Percentiles rank a stretch among this genome's conserved stretches.
Conservation (phyloP, 257 asterid species). For the Forsythia viridissima region DNA sequence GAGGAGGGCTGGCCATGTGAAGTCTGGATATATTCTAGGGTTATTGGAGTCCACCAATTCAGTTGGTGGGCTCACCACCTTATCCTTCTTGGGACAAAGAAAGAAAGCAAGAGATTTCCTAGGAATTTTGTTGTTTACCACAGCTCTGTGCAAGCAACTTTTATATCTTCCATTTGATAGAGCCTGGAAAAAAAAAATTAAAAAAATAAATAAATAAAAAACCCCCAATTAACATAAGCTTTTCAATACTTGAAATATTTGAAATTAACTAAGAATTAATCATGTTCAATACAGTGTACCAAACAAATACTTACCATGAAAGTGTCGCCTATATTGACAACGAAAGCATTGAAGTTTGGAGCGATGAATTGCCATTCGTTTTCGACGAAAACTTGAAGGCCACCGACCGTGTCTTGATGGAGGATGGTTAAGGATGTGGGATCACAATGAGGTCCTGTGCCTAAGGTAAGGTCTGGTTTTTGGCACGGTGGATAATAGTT, state of each 20-base stretch:
- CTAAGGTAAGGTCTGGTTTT: slow-evolving; percentile 71
- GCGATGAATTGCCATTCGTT: slow-evolving; percentile 65
- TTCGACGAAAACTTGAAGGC: slow-evolving; percentile 83
- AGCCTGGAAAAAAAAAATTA: slow-evolving; percentile 45
- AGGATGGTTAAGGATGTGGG: slow-evolving; percentile 93
- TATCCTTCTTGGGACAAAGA: slow-evolving; percentile 78
- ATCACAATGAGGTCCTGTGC: slow-evolving; percentile 97
- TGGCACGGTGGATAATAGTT: slow-evolving; percentile 90
- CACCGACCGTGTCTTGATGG: slow-evolving; percentile 86
- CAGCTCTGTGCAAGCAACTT: slow-evolving; percentile 93
- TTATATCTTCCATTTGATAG: slow-evolving; percentile 86
- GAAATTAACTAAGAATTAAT: not conserved
- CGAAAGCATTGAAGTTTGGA: slow-evolving; percentile 66
- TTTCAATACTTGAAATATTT: not conserved
- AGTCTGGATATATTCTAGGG: slow-evolving; percentile 82
- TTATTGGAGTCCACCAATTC: slow-evolving; percentile 71
- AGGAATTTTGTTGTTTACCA: slow-evolving; percentile 72
- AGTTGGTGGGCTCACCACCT: slow-evolving; percentile 81
- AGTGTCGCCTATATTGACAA: slow-evolving; percentile 94
- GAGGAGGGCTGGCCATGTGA: slow-evolving; percentile 68
- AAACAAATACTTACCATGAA: slow-evolving; percentile 61
- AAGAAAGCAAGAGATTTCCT: slow-evolving; percentile 93
- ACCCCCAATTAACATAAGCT: not conserved
- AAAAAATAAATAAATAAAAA: not conserved
- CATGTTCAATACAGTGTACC: not conserved